Percentiles rank a stretch among this genome's conserved stretches.
Conservation (phyloP, 2,329 filamentous ascomycete genomes). For the Tolypocladium capitatum region DNA sequence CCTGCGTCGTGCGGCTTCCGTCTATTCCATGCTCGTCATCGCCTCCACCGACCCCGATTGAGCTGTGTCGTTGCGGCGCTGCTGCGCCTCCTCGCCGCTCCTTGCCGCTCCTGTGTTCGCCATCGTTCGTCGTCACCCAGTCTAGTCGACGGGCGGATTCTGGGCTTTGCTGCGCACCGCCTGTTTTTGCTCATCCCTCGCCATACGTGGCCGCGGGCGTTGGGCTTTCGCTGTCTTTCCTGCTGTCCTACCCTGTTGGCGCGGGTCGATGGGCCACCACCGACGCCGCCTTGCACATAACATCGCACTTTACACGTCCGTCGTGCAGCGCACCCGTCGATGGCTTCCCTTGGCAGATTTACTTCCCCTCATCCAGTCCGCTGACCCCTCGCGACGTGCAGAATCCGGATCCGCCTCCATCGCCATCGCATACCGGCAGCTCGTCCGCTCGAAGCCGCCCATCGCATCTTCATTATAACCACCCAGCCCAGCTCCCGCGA, state of each 20-base stretch:
- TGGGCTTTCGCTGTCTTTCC: background rate
- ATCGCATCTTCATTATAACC: background rate
- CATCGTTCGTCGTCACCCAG: background rate
- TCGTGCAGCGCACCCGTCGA: background rate
- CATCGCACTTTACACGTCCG: background rate
- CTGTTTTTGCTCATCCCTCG: background rate
- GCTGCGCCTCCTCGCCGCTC: background rate
- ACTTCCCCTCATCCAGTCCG: background rate
- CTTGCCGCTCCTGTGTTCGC: background rate
- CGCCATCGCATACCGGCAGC: background rate
- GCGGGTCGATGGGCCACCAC: background rate
- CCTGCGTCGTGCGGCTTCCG: background rate
- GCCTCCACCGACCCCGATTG: background rate
- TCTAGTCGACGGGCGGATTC: background rate
- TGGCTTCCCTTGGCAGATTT: background rate
- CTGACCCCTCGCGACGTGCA: slow-evolving; percentile 1
- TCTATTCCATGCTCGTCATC: background rate
- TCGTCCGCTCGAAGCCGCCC: background rate
- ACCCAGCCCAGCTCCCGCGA: background rate
- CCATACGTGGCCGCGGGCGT: background rate
- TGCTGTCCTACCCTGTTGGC: background rate
- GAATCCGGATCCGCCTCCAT: background rate
- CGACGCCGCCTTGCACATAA: background rate
- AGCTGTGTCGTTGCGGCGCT: background rate
- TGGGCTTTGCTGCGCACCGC: background rate